Percentiles rank a stretch among this genome's conserved stretches.
These are phyloP conservation scores for Boletus coccyginus DNA, from an alignment of 768 basidiomycete genomes.

Conservation along the genomic window DNA sequence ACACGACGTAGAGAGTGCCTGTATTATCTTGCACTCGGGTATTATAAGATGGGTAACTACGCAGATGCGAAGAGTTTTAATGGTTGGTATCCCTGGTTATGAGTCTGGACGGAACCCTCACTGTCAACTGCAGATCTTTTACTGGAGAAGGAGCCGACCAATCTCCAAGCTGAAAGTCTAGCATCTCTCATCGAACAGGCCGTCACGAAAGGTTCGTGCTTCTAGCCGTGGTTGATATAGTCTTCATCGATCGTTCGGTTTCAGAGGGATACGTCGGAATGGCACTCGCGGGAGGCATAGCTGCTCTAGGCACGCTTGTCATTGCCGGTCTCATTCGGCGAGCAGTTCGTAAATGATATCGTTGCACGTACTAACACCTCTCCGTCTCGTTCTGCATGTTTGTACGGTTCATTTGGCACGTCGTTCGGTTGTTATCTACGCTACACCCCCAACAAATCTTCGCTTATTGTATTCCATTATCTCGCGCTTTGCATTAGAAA, in stretches of 20 bases:
- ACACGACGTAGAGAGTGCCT: slow-evolving; percentile 88
- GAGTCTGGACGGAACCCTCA: slow-evolving; percentile 1
- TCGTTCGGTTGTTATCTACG: slow-evolving; percentile 11
- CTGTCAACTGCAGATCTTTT: slow-evolving; percentile 58
- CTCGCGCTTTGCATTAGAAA: slow-evolving; percentile 2
- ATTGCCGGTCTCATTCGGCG: slow-evolving; percentile 82
- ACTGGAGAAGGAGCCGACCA: slow-evolving; percentile 88
- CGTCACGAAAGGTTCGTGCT: slow-evolving; percentile 67
- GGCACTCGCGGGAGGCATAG: slow-evolving; percentile 89
- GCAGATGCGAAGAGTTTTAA: slow-evolving; percentile 92
- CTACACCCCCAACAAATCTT: slow-evolving; percentile 10
- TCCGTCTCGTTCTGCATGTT: slow-evolving; percentile 10
- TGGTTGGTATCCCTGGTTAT: slow-evolving; percentile 48
- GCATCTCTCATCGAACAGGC: slow-evolving; percentile 82
- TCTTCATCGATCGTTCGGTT: neutral
- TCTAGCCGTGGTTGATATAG: neutral
- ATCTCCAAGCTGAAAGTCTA: slow-evolving; percentile 89
- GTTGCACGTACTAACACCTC: slow-evolving; percentile 12
- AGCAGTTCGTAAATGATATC: slow-evolving; percentile 50
- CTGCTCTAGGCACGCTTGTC: slow-evolving; percentile 76
- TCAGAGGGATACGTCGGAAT: slow-evolving; percentile 98
- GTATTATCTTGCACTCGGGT: slow-evolving; percentile 93
- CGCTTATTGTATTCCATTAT: slow-evolving; percentile 29
- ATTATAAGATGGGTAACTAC: slow-evolving; percentile 96
- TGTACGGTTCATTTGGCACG: slow-evolving; percentile 11